A percentile compares a stretch with the other conserved stretches of the same genome.
Evolutionary conservation across 1,284 basidiomycete species (phyloP).

Genomic region (Phellinidium pouzarii): DNA sequence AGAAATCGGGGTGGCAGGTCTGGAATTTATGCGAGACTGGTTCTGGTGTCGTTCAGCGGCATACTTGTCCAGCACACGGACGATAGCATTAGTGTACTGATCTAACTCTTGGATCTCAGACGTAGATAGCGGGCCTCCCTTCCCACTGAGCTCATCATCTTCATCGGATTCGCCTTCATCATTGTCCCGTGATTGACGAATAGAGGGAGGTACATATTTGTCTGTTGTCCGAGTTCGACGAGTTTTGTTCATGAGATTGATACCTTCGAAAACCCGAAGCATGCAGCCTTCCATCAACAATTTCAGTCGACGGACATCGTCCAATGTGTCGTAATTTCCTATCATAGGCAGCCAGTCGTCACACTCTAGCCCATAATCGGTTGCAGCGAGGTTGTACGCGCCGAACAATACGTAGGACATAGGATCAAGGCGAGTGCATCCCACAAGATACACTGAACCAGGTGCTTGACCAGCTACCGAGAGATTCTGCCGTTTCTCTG

Average conservation of each 20-base stretch:
- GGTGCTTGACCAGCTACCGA: conserved; percentile 39
- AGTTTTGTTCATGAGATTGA: conserved; percentile 36
- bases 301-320: conserved; percentile 84
- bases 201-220: conserved; percentile 30
- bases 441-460: conserved; percentile 68
- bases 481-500: conserved; percentile 80
- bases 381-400: conserved; percentile 69
- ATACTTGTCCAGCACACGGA: conserved; percentile 62
- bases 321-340: conserved; percentile 72
- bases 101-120: conserved; percentile 74
- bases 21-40: conserved; percentile 53
- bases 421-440: conserved; percentile 83
- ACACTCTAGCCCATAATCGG: conserved; percentile 70
- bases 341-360: conserved; percentile 89
- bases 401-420: conserved; percentile 93
- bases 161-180: conserved; percentile 49
- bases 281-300: conserved; percentile 78
- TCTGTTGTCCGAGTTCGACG: conserved; percentile 29
- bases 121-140: conserved; percentile 46
- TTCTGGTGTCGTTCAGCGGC: conserved; percentile 50
- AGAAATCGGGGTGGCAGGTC: conserved; percentile 56
- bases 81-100: conserved; percentile 65
- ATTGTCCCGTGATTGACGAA: conserved; percentile 35
- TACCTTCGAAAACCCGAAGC: conserved; percentile 89
- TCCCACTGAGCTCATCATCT: conserved; percentile 42